Base-by-base conservation (phyloP, 805 yeast genomes). In the Sungouiozyma ichnusensis region DNA sequence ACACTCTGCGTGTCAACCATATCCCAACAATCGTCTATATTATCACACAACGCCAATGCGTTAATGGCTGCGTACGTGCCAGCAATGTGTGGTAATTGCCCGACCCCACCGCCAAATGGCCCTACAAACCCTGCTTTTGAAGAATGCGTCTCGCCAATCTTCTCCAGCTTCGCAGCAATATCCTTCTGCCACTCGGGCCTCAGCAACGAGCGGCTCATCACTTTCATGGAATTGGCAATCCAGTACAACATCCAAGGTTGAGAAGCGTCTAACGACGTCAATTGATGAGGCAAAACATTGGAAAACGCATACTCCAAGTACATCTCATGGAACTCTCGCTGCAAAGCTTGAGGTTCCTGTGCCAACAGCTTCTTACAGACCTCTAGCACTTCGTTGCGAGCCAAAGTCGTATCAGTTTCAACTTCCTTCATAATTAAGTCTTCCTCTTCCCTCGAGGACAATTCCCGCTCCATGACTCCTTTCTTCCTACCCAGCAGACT, bases 191-290 rank as follows among this genome's bases (percentile, higher is more conserved):
- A 48, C 2, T 53, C 58, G 16, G 45, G 51, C 2, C 48, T 43
- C 1, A 66, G 40, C 40, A 48, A 44, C 2, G 46, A 49, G 7
- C 38, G 61, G 1, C 71, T 71, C 20, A 81, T 47, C 1, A 77
- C 42, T 2, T 57, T 50, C 36, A 70, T 51, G 0, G 79, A 68
- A 55, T 85, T 86, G 36, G 74, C 56, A 5, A 81, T 63, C 98
- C 98, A 92, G 57, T 83, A 90, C 1, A 84, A 44, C 54, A 90
- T 64, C 97, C 97, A 92, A 0, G 95, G 79, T 46, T 81, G 87
- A n/a, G 92, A 83, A 0, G 97, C 92, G 60, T 90, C 97, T 37
- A 85, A 66, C 0, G 72, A 71, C 3, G 60, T 55, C 57, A 72
- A 81, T 7, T 59, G 64, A 2, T 63, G 48, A 0, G 87, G 83